Evolutionary conservation across 192 early-diverging fungal species (phyloP).

Genomic region (Entomortierella chlamydospora): DNA sequence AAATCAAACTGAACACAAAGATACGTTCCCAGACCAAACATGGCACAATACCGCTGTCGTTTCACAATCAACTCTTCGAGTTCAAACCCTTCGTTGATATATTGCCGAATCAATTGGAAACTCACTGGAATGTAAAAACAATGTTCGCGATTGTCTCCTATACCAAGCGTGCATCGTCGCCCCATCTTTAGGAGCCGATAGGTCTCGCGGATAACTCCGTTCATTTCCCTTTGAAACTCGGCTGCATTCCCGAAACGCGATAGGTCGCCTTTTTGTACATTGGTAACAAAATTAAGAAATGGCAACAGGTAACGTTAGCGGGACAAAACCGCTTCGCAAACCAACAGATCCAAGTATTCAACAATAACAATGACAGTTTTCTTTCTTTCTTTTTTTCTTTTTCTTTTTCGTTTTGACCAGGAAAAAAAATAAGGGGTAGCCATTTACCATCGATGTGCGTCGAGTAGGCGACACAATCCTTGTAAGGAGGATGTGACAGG

Average conservation of each 20-base stretch:
- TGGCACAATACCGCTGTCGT: slow-evolving; percentile 88
- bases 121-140: slow-evolving; percentile 91
- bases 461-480: slow-evolving; percentile 90
- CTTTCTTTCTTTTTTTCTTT: no score
- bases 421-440: background rate
- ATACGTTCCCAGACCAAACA: slow-evolving; percentile 88
- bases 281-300: background rate
- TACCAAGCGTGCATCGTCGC: slow-evolving; percentile 84
- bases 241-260: slow-evolving; percentile 80
- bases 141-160: slow-evolving; percentile 92
- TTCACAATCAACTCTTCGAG: slow-evolving; percentile 92
- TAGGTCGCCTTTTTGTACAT: slow-evolving; percentile 71
- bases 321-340: background rate
- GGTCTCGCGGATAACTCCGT: slow-evolving; percentile 74
- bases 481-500: slow-evolving; percentile 94
- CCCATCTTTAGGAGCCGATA: slow-evolving; percentile 79
- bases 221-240: slow-evolving; percentile 84
- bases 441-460: slow-evolving; percentile 78
- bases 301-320: no score
- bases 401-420: no score
- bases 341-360: no score
- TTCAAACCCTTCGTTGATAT: slow-evolving; percentile 87
- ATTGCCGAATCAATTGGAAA: slow-evolving; percentile 84
- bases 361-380: no score
- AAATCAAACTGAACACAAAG: slow-evolving; percentile 92